Evolutionary conservation across 371 early-diverging fungal genomes (phyloP).

Genomic region (Funneliformis caledonium): DNA sequence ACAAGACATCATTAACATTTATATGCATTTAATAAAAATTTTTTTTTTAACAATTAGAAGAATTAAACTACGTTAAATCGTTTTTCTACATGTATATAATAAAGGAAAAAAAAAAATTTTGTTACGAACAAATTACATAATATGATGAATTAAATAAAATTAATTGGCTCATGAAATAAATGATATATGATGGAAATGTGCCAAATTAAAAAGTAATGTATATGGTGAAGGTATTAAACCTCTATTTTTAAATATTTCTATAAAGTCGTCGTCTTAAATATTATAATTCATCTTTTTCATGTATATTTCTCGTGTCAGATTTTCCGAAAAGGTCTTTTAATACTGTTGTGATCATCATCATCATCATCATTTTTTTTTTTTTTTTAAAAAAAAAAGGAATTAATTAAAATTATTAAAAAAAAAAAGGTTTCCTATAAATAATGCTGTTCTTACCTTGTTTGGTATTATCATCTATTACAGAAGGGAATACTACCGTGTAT

Average conservation of each 20-base stretch:
- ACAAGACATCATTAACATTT: too few species aligned
- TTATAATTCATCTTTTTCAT: not conserved
- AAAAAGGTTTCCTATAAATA: not conserved
- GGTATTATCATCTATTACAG: slow-evolving; percentile 40
- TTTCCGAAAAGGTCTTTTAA: not conserved
- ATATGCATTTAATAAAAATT: too few species aligned
- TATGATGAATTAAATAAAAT: not conserved
- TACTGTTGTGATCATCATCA: not conserved
- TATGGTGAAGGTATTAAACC: not conserved
- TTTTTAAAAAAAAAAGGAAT: not conserved
- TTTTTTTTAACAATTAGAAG: too few species aligned
- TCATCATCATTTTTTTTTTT: too few species aligned
- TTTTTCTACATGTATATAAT: too few species aligned
- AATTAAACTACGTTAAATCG: too few species aligned
- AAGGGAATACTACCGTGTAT: slow-evolving; percentile 90
- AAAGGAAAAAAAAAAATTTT: not conserved
- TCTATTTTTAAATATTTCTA: not conserved
- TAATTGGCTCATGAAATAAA: not conserved
- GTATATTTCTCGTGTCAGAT: not conserved
- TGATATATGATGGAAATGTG: not conserved
- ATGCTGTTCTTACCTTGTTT: slow-evolving; percentile 39
- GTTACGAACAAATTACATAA: not conserved
- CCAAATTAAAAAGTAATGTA: not conserved
- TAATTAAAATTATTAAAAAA: not conserved
- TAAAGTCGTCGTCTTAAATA: not conserved